Base-by-base conservation (phyloP, 139 green algal genomes). In the Chlamydomonas sphaeroides region DNA sequence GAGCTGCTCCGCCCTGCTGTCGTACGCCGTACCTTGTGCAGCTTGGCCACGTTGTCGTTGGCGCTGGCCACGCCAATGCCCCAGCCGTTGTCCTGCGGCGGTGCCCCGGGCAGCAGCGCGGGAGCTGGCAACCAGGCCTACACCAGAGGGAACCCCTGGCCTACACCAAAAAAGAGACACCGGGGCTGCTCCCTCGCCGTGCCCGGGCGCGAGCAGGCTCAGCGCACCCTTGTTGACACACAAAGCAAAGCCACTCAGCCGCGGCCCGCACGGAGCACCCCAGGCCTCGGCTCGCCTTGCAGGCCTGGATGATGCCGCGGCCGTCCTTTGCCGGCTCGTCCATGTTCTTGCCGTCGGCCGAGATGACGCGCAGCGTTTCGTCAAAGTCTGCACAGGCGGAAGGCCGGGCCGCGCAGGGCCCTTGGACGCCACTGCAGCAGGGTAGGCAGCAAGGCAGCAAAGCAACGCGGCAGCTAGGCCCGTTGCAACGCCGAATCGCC, bases 31-130 rank as follows among this genome's bases (percentile, higher is more conserved):
- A 84, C 77, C 26, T 84, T 84, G 5, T 70, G 5, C 14, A 84
- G 63, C 65, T 84, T 84, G 32, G 28, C 45, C 20, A 23, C 6
- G 36, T 84, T 84, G 49, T 75, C 77, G 63, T 84, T 84, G 4
- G 77, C 77, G 36, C 65, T 76, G 17, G 77, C 77, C 4, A 84
- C 39, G 36, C 35, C 77, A 25, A 84, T 57, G 8, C 35, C 77
- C 63, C 63, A 84, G 6, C 77, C 77, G 49, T 75, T 65, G 32
- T 75, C 63, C 76, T 83, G 73, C 18, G n/a, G n/a, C n/a, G n/a
- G n/a, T n/a, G n/a, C n/a, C n/a, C n/a, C n/a, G n/a, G n/a, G n/a
- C n/a, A n/a, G n/a, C n/a, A n/a, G n/a, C n/a, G n/a, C n/a, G n/a
- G n/a, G n/a, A n/a, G n/a, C n/a, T n/a, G n/a, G n/a, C n/a, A n/a